Evolutionary conservation across 768 basidiomycete species (phyloP).

Genomic region (Mycena maculata): DNA sequence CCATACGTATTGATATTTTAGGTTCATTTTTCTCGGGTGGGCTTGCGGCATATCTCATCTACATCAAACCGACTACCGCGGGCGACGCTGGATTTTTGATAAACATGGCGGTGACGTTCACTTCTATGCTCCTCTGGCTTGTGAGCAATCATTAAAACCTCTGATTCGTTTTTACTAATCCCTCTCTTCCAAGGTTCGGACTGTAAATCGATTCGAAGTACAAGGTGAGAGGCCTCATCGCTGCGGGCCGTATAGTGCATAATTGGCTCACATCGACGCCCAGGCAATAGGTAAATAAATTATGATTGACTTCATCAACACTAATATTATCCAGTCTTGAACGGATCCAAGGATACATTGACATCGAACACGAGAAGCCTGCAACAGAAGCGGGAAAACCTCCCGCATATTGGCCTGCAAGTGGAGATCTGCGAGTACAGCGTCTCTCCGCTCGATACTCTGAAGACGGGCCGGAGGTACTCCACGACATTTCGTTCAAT

Average conservation of each 20-base stretch:
- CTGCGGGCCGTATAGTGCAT: no score
- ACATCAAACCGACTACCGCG: constrained; percentile 45
- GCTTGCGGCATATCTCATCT: constrained; percentile 54
- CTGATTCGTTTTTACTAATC: no score
- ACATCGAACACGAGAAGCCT: constrained; percentile 65
- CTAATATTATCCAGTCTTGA: constrained; percentile 44
- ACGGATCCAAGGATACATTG: constrained; percentile 63
- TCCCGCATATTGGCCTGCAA: constrained; percentile 62
- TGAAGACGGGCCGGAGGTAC: constrained; percentile 60
- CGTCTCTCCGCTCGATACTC: constrained; percentile 65
- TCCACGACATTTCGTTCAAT: constrained; percentile 64
- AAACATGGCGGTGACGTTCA: constrained; percentile 56
- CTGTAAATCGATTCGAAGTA: no score
- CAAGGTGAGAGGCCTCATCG: no score
- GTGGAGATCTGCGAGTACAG: constrained; percentile 8
- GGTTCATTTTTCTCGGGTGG: constrained; percentile 53
- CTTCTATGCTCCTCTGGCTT: constrained; percentile 20
- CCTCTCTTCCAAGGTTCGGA: no score
- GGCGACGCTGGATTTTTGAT: constrained; percentile 51
- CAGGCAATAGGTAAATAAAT: no score
- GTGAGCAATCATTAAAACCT: no score
- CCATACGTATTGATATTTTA: constrained; percentile 52
- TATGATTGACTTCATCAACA: no score
- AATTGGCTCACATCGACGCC: no score
- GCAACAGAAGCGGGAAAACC: constrained; percentile 52